Base-by-base conservation (phyloP, 164 flowering plant species). In the Annona squamosa region DNA sequence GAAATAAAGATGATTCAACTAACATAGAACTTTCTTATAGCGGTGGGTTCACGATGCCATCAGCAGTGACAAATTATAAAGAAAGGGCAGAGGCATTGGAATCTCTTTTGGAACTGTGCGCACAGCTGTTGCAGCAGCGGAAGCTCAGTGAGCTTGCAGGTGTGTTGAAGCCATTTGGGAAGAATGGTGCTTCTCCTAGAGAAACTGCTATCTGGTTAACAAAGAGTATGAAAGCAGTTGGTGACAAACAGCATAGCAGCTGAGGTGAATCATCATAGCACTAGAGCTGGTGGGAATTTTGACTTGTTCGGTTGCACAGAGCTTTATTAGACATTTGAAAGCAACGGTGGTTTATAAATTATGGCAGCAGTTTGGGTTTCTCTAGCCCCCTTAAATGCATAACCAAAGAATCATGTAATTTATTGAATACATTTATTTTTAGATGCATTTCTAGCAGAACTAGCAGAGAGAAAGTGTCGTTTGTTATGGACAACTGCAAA, bases 141-240 rank as follows among this genome's bases (percentile, higher is more conserved):
- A 89, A 75, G 75, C 69, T 83, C 12, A 87, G 87, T 41, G 95
- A 90, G 71, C 91, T 90, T 48, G 87, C 86, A 10, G 91, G 87
- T 1, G 84, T 90, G 26, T 77, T 90, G 37, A 85, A 79, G 75
- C 91, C 95, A 69, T 90, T 89, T 73, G 92, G 91, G 48, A 85
- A 84, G 67, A 88, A 89, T 74, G 74, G 79, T n/a, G 90, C 87
- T 3, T 89, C 92, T n/a, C 87, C 91, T 0, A 87, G 90, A 79
- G 95, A 90, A 81, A 90, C 92, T 12, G 91, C 92, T 43, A 89
- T 90, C 65, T 90, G 92, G 92, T 74, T 90, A 77, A 87, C 95
- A 57, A 86, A 90, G 74, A 84, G 91, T 77, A 77, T 88, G 56
- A 84, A 48, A 72, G 57, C 61, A 16, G 19, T 64, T 46, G 64